phyloP scores from a whole-genome alignment of 106 monocot species.

The Dendrobium nobile region DNA sequence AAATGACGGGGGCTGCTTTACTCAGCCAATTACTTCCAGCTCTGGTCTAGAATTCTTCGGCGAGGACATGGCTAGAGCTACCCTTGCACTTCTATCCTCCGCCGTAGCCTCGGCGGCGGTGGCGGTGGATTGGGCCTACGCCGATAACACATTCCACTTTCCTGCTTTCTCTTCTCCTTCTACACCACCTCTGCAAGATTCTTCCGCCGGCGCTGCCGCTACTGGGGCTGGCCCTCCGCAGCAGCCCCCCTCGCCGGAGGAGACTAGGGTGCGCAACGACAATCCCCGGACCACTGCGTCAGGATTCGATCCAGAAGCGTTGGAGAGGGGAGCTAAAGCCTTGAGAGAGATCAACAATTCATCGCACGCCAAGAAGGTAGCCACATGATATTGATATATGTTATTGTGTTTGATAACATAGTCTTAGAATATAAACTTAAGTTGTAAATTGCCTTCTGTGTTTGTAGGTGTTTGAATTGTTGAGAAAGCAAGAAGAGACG shows the following conservation, averaged over 20 bases:
- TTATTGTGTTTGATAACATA: slow-evolving; percentile 4
- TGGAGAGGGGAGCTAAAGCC: slow-evolving; percentile 76
- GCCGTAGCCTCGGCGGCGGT: slow-evolving; percentile 32
- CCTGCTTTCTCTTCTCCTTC: slow-evolving; percentile 23
- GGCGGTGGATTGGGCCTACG: slow-evolving; percentile 33
- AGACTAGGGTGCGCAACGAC: slow-evolving; percentile 45
- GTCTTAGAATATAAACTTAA: not conserved
- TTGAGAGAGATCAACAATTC: slow-evolving; percentile 63
- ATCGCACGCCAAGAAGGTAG: slow-evolving; percentile 71
- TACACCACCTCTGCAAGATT: not conserved
- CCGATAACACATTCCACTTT: slow-evolving; percentile 42
- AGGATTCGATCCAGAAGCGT: slow-evolving; percentile 88
- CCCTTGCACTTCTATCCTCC: slow-evolving; percentile 23
- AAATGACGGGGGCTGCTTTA: not conserved
- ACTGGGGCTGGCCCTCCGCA: slow-evolving; percentile 3
- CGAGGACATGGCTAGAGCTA: slow-evolving; percentile 11
- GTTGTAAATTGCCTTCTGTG: not conserved
- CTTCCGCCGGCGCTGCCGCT: not conserved
- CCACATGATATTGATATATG: not conserved
- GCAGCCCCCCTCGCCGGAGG: slow-evolving; percentile 1
- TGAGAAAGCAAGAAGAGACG: slow-evolving; percentile 87
- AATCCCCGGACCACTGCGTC: slow-evolving; percentile 78
- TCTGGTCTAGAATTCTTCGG: not conserved
- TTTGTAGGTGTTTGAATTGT: slow-evolving; percentile 71
- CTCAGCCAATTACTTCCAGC: not conserved